Percentiles rank a stretch among this genome's conserved stretches.
phyloP scores from a whole-genome alignment of 805 yeast species.

The Kazachstania bromeliacearum region DNA sequence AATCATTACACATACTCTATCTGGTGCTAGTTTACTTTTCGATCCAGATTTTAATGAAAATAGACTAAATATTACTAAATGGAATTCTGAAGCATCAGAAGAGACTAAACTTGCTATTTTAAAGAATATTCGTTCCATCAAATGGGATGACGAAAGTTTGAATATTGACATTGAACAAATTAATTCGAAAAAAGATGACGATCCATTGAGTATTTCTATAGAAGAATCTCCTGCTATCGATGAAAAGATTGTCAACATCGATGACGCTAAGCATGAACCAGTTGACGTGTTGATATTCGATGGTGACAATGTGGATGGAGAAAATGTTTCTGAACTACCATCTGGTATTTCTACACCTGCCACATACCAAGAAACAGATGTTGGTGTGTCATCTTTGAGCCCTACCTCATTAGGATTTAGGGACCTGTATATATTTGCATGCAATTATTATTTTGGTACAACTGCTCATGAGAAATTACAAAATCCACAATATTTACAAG shows the following conservation, averaged over 20 bases:
- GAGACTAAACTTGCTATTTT: slow-evolving; percentile 7
- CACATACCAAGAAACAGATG: slow-evolving; percentile 25
- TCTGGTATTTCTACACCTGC: slow-evolving; percentile 31
- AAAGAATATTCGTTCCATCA: slow-evolving; percentile 28
- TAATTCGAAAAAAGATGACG: slow-evolving; percentile 25
- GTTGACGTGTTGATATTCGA: slow-evolving; percentile 3
- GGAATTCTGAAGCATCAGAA: not conserved
- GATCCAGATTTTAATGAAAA: slow-evolving; percentile 56
- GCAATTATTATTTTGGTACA: slow-evolving; percentile 56
- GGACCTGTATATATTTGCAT: slow-evolving; percentile 52
- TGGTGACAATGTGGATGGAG: slow-evolving; percentile 13
- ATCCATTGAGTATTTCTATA: slow-evolving; percentile 45
- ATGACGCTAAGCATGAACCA: not conserved
- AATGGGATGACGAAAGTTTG: slow-evolving; percentile 27
- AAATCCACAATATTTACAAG: slow-evolving; percentile 36
- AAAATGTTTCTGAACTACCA: slow-evolving; percentile 31
- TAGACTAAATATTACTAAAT: slow-evolving; percentile 2
- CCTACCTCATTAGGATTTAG: slow-evolving; percentile 28
- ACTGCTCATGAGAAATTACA: slow-evolving; percentile 35
- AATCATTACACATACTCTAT: slow-evolving; percentile 48
- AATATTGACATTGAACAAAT: slow-evolving; percentile 30
- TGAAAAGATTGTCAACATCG: slow-evolving; percentile 20
- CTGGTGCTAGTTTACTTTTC: slow-evolving; percentile 64
- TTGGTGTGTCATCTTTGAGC: slow-evolving; percentile 58
- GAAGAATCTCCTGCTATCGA: slow-evolving; percentile 9